Evolutionary conservation across 2,329 filamentous ascomycete species (phyloP).

Genomic region (Beauveria sp.): DNA sequence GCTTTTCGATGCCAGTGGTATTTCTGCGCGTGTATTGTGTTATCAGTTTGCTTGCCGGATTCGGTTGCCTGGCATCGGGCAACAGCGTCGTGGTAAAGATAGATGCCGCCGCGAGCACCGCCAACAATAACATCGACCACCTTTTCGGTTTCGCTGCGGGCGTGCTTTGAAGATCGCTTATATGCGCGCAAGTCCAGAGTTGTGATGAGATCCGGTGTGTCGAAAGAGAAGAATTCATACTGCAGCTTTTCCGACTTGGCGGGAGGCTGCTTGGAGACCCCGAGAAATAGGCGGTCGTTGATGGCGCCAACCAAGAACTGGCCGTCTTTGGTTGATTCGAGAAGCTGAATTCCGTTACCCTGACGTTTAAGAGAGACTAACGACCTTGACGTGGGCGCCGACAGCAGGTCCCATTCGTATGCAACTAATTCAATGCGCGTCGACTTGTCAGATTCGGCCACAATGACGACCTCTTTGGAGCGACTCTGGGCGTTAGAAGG

Average conservation of each 20-base stretch:
- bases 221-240: slow-evolving; percentile 52
- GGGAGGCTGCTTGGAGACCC: slow-evolving; percentile 18
- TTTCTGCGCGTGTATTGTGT: slow-evolving; percentile 52
- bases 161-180: slow-evolving; percentile 16
- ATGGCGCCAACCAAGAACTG: slow-evolving; percentile 43
- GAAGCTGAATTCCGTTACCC: slow-evolving; percentile 30
- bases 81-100: slow-evolving; percentile 73
- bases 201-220: slow-evolving; percentile 55
- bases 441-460: slow-evolving; percentile 35
- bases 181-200: slow-evolving; percentile 55
- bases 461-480: slow-evolving; percentile 37
- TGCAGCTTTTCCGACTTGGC: slow-evolving; percentile 23
- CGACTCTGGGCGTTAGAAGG: slow-evolving; percentile 25
- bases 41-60: slow-evolving; percentile 31
- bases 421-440: slow-evolving; percentile 34
- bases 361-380: slow-evolving; percentile 30
- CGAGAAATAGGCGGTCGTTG: slow-evolving; percentile 30
- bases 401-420: slow-evolving; percentile 31
- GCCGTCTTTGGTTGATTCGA: slow-evolving; percentile 46
- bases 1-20: slow-evolving; percentile 87
- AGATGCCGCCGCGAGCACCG: slow-evolving; percentile 66
- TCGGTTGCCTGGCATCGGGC: slow-evolving; percentile 43
- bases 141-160: slow-evolving; percentile 20
- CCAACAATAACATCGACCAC: slow-evolving; percentile 72
- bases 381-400: slow-evolving; percentile 24